Conservation (phyloP, 78 protist genomes). For the Emiliania huxleyi region DNA sequence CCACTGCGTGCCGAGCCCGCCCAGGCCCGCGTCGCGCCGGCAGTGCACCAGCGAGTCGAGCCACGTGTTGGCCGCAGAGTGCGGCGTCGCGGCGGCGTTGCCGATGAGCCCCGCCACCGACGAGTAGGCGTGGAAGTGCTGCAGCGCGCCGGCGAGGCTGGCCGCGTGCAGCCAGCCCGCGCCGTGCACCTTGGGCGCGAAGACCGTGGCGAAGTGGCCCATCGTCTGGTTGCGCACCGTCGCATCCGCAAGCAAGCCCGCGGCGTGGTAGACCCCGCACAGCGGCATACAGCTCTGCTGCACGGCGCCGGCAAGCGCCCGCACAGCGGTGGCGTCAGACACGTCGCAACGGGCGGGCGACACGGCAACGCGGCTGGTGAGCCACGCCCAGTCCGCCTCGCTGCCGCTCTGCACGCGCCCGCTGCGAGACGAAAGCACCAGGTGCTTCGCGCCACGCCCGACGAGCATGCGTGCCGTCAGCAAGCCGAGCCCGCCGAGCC, state of each 20-base stretch:
- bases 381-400: background rate
- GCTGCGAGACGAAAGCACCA: background rate
- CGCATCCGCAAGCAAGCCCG: background rate
- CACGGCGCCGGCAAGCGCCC: background rate
- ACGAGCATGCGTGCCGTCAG: background rate
- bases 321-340: background rate
- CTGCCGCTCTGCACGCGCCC: background rate
- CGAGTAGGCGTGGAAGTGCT: background rate
- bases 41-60: background rate
- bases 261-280: background rate
- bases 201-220: background rate
- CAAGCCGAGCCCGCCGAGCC: background rate
- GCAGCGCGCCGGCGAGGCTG: background rate
- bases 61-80: background rate
- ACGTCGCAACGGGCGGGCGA: background rate
- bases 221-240: background rate
- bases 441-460: background rate
- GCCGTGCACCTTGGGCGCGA: conserved; percentile 10
- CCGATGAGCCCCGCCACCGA: background rate
- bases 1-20: background rate
- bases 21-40: background rate
- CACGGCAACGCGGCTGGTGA: background rate
- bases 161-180: background rate
- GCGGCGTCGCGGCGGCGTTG: background rate
- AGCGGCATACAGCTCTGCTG: background rate